Conservation (phyloP, 2,329 filamentous ascomycete species). For the Simplicillium aogashimaense region DNA sequence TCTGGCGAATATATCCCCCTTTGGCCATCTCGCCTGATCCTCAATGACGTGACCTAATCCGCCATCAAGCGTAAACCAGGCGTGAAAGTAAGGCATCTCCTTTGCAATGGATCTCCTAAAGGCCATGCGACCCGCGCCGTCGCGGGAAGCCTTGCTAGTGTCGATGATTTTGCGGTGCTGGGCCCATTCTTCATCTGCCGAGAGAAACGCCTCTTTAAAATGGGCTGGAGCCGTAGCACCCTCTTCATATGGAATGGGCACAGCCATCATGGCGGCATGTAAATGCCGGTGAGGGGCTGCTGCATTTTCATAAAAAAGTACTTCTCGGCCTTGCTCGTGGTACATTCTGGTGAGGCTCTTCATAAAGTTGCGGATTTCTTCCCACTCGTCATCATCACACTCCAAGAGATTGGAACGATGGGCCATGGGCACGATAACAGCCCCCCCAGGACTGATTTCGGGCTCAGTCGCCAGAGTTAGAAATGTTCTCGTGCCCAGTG, state of each 20-base stretch:
- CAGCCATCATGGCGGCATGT: slow-evolving; percentile 77
- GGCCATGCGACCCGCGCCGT: slow-evolving; percentile 65
- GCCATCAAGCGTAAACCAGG: slow-evolving; percentile 88
- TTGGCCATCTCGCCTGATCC: slow-evolving; percentile 75
- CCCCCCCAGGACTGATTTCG: slow-evolving; percentile 72
- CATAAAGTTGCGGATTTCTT: slow-evolving; percentile 98
- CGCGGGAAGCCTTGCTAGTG: slow-evolving; percentile 55
- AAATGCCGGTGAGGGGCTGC: slow-evolving; percentile 66
- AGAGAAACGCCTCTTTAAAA: slow-evolving; percentile 88
- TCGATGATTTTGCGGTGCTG: slow-evolving; percentile 95
- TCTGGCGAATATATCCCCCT: slow-evolving; percentile 82
- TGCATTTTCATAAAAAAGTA: slow-evolving; percentile 97
- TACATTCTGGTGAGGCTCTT: slow-evolving; percentile 92
- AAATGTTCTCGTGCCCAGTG: slow-evolving; percentile 76
- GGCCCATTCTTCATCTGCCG: slow-evolving; percentile 84
- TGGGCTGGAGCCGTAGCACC: slow-evolving; percentile 88
- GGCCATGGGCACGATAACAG: slow-evolving; percentile 80
- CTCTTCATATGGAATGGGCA: slow-evolving; percentile 84
- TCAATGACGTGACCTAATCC: slow-evolving; percentile 90
- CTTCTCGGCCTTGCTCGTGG: slow-evolving; percentile 82
- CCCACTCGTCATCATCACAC: slow-evolving; percentile 98
- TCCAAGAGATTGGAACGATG: slow-evolving; percentile 88
- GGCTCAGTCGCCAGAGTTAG: slow-evolving; percentile 85
- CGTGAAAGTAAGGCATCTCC: slow-evolving; percentile 98
- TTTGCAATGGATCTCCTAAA: slow-evolving; percentile 79